phyloP scores from a whole-genome alignment of 2,329 filamentous ascomycete species.

The Xylaria sp. region DNA sequence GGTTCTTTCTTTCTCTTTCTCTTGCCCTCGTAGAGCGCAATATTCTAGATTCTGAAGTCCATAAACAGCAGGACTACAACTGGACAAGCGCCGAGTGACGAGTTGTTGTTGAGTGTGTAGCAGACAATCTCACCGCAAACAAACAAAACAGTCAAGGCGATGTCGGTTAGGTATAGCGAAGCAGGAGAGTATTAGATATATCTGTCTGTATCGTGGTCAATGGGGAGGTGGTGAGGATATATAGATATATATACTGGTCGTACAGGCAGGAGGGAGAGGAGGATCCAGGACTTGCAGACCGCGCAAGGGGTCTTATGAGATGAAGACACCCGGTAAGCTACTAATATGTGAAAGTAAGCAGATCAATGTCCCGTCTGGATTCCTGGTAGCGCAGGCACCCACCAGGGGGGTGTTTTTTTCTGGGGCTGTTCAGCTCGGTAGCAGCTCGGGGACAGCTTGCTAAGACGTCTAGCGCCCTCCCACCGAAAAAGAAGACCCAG shows the following conservation, averaged over 20 bases:
- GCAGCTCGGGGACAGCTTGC: neutral
- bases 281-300: neutral
- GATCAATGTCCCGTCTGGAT: neutral
- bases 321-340: neutral
- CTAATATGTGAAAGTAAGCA: neutral
- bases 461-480: neutral
- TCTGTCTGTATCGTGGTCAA: neutral
- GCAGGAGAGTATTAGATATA: neutral
- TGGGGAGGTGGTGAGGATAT: neutral
- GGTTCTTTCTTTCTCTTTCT: neutral
- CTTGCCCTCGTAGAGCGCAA: constrained; percentile 11
- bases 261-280: neutral
- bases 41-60: constrained; percentile 6
- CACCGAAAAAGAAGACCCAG: neutral
- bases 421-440: neutral
- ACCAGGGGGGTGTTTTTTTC: neutral
- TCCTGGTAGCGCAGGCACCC: neutral
- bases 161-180: neutral
- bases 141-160: neutral
- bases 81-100: constrained; percentile 9
- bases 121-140: constrained; percentile 13
- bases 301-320: neutral
- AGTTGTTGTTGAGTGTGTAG: neutral
- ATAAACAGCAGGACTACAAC: constrained; percentile 1
- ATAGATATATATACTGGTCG: neutral